Base-by-base conservation (phyloP, 495 filamentous ascomycete species). In the Penicillium canescens region DNA sequence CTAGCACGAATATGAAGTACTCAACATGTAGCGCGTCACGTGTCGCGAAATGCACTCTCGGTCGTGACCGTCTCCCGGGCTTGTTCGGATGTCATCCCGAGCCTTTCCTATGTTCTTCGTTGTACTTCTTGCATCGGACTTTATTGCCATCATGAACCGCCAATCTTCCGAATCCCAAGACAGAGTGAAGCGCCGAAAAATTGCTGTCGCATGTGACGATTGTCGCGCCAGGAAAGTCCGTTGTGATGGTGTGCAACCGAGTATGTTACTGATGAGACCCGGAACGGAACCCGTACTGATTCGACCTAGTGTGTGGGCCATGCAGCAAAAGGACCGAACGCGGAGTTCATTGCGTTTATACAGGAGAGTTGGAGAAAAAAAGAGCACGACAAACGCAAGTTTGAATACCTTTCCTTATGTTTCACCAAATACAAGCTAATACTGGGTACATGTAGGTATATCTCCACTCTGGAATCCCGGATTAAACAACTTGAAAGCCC, bases 211-310 rank as follows among this genome's bases (percentile, higher is more conserved):
- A 4, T 75, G 72, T 39, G 71, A 75, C 45, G 66, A 69, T 37
- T 75, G 72, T 52, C 69, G 71, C 1, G 41, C 57, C 4, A 66
- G 66, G 18, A 74, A 72, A 51, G 54, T 69, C 16, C 66, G 69
- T 12, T 75, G 72, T 50, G 71, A 74, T 56, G 71, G 71, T n/a
- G 52, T 59, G 13, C 66, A 74, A 50, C 71, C 71, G 31, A 61
- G 69, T 75, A 55, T 31, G 64, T 57, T 18, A n/a, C 21, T 16
- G 7, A 46, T 36, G 14, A n/a, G 4, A 13, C 28, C 40, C 63
- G 60, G 59, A 55, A 63, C 59, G 14, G 12, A 2, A 50, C 44
- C 60, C 63, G 57, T 48, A 24, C 37, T 59, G 11, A 58, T 13
- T 33, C 20, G 14, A 26, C 20, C 28, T 23, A 72, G 68, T 70